Evolutionary conservation across 116 monocot genomes (phyloP).

Genomic region (Posidonia oceanica): DNA sequence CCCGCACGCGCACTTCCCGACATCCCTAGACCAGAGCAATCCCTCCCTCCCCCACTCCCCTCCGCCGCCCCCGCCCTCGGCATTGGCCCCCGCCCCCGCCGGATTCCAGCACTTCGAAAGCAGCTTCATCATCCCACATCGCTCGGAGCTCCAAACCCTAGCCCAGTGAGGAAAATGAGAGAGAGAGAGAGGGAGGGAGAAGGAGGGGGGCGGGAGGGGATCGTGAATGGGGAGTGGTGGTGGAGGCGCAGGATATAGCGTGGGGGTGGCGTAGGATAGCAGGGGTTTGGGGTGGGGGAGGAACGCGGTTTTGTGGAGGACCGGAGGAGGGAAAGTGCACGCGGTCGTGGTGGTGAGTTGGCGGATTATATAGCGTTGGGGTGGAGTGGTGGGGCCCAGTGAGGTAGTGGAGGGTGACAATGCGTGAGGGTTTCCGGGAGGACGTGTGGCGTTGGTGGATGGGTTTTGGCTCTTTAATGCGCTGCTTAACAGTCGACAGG

Average conservation of each 20-base stretch:
- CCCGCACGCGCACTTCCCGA: constrained; percentile 33
- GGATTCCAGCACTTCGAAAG: constrained; percentile 7
- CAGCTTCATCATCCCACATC: constrained; percentile 13
- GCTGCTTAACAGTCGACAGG: no score
- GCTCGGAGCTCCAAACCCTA: constrained; percentile 3
- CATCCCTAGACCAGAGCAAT: constrained; percentile 54
- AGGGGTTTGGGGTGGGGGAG: neutral
- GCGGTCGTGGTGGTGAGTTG: neutral
- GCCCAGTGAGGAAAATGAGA: neutral
- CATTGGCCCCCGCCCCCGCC: neutral
- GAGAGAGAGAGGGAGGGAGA: neutral
- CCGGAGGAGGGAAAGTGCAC: neutral
- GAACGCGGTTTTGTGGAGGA: no score
- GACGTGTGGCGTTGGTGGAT: no score
- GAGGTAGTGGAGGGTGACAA: neutral
- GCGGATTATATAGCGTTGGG: neutral
- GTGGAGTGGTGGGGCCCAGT: no score
- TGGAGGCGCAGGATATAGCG: neutral
- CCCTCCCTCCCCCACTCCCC: constrained; percentile 19
- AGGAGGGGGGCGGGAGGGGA: neutral
- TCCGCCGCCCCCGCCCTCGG: constrained; percentile 33
- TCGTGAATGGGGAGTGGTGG: neutral
- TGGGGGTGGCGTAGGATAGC: neutral
- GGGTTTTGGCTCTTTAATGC: no score
- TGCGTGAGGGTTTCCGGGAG: no score